Base-by-base conservation (phyloP, 208 protist genomes). In the Borovskyia barvae region DNA sequence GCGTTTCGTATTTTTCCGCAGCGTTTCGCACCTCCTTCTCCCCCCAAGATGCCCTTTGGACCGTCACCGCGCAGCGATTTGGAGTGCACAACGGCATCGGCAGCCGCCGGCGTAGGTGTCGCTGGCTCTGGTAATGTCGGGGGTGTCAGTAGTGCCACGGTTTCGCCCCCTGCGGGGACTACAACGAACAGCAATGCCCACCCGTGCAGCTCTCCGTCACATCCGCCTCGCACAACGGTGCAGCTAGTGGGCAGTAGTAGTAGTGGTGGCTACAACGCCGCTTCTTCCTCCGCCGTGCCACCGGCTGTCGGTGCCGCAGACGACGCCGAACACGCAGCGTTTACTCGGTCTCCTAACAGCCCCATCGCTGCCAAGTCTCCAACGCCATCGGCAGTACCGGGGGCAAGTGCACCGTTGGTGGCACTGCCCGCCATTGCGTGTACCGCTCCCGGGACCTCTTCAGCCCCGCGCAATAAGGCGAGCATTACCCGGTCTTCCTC, bases 21-120 rank as follows among this genome's bases (percentile, higher is more conserved):
- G n/a, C n/a, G n/a, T n/a, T n/a, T n/a, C n/a, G n/a, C n/a, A n/a
- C n/a, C n/a, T n/a, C n/a, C n/a, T n/a, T n/a, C n/a, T n/a, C n/a
- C n/a, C n/a, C n/a, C n/a, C n/a, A n/a, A 22, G 50, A 70, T 70
- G 64, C 52, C 64, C 5, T 70, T 58, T n/a, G 30, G 35, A 2
- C 54, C 64, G 9, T 50, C 64, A 24, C 11, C 57, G 11, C 53
- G 54, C 14, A 58, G 54, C 14, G 54, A 62, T 30, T 19, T 43
- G 36, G 54, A 70, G 54, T 70, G 64, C 54, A 70, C 64, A 19
- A 40, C 64, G 1, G 64, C 55, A 12, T 47, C 64, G 30, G 36
- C 36, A 7, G 20, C 64, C 11, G 42, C 64, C 15, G 45, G 41
- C 14, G 54, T 63, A 2, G 54, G 63, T 7, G 33, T 45, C 26